Percentiles rank a stretch among this genome's conserved stretches.
Conservation (phyloP, 306 rosid genomes). For the Cucurbita argyrosperma region DNA sequence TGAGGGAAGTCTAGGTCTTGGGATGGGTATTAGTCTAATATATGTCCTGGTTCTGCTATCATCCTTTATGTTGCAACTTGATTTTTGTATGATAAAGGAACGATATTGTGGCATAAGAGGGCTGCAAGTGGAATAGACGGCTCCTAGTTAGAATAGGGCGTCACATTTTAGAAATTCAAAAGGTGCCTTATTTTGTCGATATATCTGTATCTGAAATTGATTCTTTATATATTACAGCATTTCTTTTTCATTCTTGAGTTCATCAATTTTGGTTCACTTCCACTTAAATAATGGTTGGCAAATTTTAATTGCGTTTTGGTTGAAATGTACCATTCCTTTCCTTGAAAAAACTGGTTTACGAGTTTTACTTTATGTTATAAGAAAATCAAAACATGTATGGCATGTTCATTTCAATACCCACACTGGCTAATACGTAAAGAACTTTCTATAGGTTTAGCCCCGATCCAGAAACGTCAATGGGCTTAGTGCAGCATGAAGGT, state of each 20-base stretch:
- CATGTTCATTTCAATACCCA: constrained; percentile 12
- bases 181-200: not conserved
- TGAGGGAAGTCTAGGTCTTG: not conserved
- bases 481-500: constrained; percentile 99
- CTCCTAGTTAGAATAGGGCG: not conserved
- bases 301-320: not conserved
- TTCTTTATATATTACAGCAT: not conserved
- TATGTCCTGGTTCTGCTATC: not conserved
- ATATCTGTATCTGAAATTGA: not conserved
- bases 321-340: not conserved
- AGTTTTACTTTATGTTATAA: not conserved
- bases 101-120: not conserved
- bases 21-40: not conserved
- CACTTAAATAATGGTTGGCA: not conserved
- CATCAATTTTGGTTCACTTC: not conserved
- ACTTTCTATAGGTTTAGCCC: constrained; percentile 56
- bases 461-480: constrained; percentile 84
- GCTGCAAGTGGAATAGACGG: not conserved
- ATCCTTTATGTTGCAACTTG: not conserved
- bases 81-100: constrained; percentile 1
- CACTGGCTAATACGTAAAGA: constrained; percentile 19
- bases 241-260: not conserved
- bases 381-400: not conserved
- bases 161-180: not conserved
- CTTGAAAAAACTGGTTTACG: not conserved